Base-by-base conservation (phyloP, 371 early-diverging fungal species). In the Syncephalis plumigaleata region DNA sequence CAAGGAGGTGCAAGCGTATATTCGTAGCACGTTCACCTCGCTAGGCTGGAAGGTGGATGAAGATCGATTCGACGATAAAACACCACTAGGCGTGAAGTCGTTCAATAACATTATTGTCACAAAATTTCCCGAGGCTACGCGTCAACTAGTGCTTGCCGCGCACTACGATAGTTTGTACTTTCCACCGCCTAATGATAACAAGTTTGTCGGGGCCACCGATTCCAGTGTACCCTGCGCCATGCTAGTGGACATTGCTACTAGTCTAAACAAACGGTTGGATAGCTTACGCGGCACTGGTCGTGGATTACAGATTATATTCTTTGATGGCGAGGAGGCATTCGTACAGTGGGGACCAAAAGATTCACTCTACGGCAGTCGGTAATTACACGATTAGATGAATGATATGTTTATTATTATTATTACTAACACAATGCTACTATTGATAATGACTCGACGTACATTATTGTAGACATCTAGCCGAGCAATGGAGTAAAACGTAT, bases 271-370 rank as follows among this genome's bases (percentile, higher is more conserved):
- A 18, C 51, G 46, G 2, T 49, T 72, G 23, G 60, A 63, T 16
- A 36, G 39, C 24, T n/a, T 17, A 18, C 24, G 21, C 9, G 16
- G 46, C 45, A 22, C 26, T 39, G 70, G 76, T 13, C 64, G 74
- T 15, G 82, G 85, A 0, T 22, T 93, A 25, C 91, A 96, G 56
- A 46, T 96, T 31, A 70, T 95, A 16, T 96, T 96, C 54, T 95
- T 96, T 55, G 97, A 96, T 60, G 97, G 97, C 20, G 97, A 96
- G 53, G 97, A 96, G 58, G 92, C 95, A 1, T 90, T 88, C 56
- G 55, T 55, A 13, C 52, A 70, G 0, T 94, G 94, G 93, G 63
- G 70, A 0, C 54, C 23, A 2, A 68, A 63, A 0, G 95, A 96
- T 65, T 92, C 93, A 0, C 66, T 90, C 23, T 96, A 94, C 65